Base-by-base conservation (phyloP, 306 rosid species). In the Pachyrhizus erosus region DNA sequence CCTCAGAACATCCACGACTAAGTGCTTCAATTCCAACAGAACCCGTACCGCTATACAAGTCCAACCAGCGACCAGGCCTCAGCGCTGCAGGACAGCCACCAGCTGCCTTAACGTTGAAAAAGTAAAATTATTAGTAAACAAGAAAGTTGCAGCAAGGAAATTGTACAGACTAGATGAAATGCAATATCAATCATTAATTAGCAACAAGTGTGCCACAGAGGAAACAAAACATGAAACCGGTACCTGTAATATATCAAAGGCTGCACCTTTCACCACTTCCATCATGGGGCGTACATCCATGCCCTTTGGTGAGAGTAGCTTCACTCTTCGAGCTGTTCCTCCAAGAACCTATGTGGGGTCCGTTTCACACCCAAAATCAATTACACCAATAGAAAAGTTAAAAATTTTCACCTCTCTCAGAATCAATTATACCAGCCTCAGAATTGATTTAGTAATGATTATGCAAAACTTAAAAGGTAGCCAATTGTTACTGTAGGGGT, bases 221-320 rank as follows among this genome's bases (percentile, higher is more conserved):
- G 70, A 40, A 75, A 18, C 69, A 33, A 69, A 23, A 62, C 27
- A 40, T 29, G 54, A 54, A 78, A 86, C 42, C 23, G 39, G 79
- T 64, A 96, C 98, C 96, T 96, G 98, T 73, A 96, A 73, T 85
- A 93, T 96, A 77, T 91, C 97, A 83, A 96, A 96, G 80, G 97
- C 93, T 69, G 99, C 96, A 83, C 97, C 97, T 89, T 96, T 96
- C 73, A 92, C 99, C 57, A 93, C 98, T 87, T 93, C 99, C 99
- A 96, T 96, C 99, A 96, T 93, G 5, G 97, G 98, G n/a, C 97
- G 92, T 23, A 96, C 99, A 88, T 96, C 97, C 98, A 92, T 89
- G 61, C 99, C 96, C 85, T 92, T 96, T 21, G 98, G 99, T 17
- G 98, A 92, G 48, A 93, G 91, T 84, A 96, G 82, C 88, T 92